These are phyloP conservation scores for Anacardium occidentale DNA, from an alignment of 345 rosid species.

Conservation along the genomic window DNA sequence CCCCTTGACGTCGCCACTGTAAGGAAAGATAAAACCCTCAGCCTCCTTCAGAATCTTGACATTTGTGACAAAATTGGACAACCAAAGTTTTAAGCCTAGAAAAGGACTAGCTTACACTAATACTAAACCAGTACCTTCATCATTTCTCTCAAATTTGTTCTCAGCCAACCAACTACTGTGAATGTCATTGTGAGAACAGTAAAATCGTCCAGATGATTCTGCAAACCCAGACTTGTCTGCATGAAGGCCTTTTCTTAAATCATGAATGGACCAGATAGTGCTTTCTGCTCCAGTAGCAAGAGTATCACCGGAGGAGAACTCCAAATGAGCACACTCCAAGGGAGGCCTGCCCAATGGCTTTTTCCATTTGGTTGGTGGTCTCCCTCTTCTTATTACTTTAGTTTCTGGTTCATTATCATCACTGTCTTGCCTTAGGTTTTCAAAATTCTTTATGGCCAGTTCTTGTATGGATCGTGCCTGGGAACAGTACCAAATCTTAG, in stretches of 20 bases:
- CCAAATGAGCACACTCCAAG: conserved; percentile 39
- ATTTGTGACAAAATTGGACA: conserved; percentile 7
- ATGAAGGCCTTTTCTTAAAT: conserved; percentile 40
- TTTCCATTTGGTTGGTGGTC: conserved; percentile 59
- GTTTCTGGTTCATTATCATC: conserved; percentile 58
- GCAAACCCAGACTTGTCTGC: conserved; percentile 38
- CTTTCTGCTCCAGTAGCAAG: conserved; percentile 53
- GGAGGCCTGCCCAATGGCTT: conserved; percentile 51
- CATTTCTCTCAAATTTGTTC: conserved; percentile 49
- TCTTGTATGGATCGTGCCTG: conserved; percentile 91
- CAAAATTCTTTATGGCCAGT: conserved; percentile 76
- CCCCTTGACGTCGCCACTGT: conserved; percentile 51
- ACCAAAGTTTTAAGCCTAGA: neutral
- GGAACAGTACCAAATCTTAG: conserved; percentile 17
- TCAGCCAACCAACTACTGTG: conserved; percentile 41
- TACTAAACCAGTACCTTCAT: conserved; percentile 48
- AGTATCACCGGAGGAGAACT: conserved; percentile 43
- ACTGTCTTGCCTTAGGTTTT: conserved; percentile 76
- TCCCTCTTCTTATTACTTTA: conserved; percentile 59
- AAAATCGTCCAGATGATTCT: conserved; percentile 39
- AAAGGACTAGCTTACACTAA: neutral
- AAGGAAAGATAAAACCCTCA: conserved; percentile 20
- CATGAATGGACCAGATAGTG: conserved; percentile 28
- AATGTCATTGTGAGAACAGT: conserved; percentile 38
- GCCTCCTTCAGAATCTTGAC: neutral